These are phyloP conservation scores for Melaleuca quinquenervia DNA, from an alignment of 345 rosid genomes.

Conservation along the genomic window DNA sequence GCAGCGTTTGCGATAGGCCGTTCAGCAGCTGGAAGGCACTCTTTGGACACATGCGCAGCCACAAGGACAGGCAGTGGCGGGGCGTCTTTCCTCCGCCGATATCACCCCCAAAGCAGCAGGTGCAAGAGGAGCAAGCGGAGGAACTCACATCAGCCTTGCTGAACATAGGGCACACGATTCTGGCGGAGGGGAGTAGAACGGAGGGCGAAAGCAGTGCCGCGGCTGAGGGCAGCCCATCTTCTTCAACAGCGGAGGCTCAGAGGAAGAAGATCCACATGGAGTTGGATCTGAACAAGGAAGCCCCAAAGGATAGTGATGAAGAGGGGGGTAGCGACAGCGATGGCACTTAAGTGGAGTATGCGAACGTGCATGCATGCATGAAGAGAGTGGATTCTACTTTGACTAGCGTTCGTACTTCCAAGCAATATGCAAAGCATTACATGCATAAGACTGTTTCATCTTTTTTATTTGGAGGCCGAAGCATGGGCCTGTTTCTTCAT, in stretches of 20 bases:
- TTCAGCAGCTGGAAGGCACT: constrained; percentile 22
- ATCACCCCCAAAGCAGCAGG: background rate
- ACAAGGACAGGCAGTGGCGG: constrained; percentile 4
- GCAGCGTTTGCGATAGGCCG: constrained; percentile 7
- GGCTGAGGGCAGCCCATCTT: background rate
- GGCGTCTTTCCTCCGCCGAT: constrained; percentile 21
- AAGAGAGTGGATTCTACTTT: background rate
- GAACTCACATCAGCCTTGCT: background rate
- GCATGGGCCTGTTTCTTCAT: background rate
- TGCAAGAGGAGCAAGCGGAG: background rate
- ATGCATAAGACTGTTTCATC: background rate
- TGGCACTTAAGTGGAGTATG: background rate
- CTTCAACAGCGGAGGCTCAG: background rate
- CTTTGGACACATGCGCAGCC: constrained; percentile 25
- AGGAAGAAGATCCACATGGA: background rate
- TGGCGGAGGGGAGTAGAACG: background rate
- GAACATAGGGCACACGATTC: background rate
- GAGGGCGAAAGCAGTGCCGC: background rate
- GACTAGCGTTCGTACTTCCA: background rate
- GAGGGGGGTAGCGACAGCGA: background rate
- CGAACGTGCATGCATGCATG: background rate
- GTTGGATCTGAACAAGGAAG: background rate
- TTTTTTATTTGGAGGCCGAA: background rate
- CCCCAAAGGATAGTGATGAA: background rate
- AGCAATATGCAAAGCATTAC: background rate